Evolutionary conservation across 2,329 filamentous ascomycete genomes (phyloP), one percentile per base, ranked within the genome.

Genomic region (Aureobasidium subglaciale): DNA sequence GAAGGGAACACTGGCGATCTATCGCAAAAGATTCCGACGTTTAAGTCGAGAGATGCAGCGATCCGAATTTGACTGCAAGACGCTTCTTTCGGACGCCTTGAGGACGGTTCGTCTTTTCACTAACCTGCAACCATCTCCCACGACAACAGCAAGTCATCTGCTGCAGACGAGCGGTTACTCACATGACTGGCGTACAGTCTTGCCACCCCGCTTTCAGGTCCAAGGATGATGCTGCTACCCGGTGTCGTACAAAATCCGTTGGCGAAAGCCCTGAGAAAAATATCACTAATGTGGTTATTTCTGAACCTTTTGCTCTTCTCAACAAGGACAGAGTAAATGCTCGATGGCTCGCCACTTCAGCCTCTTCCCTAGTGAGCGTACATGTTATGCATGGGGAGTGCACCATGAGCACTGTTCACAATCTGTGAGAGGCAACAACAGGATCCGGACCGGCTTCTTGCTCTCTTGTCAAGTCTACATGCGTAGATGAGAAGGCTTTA

Each of bases 101-200:
- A 37, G 29, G 24, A 45, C 29, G 29, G 40, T 37, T 45, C 50
- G 40, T 35, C 49, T 34, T 38, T 24, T 35, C 40, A 24, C n/a
- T 40, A 15, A 38, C 25, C 35, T 52, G 49, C 49, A 18, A 53
- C 24, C 37, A 42, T 13, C 29, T 42, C 29, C 49, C 34, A 18
- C 41, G 50, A 45, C 29, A 29, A 11, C 5, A 45, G 13, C 42
- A 10, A 24, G 42, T 42, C 29, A 34, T 53, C 27, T 34, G 49
- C 49, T 18, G 35, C 27, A 53, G 22, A 16, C 6, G 15, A n/a
- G 16, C 38, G 50, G 50, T 25, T 55, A 32, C 50, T 55, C 29
- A 55, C 50, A 55, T 45, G 50, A 43, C 40, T 37, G 32, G 25
- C 11, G 50, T 40, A 43, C 40, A 45, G 30, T 43, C 22, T 45